phyloP scores from a whole-genome alignment of 176 grass and related monocot species.

The Carex scoparia region DNA sequence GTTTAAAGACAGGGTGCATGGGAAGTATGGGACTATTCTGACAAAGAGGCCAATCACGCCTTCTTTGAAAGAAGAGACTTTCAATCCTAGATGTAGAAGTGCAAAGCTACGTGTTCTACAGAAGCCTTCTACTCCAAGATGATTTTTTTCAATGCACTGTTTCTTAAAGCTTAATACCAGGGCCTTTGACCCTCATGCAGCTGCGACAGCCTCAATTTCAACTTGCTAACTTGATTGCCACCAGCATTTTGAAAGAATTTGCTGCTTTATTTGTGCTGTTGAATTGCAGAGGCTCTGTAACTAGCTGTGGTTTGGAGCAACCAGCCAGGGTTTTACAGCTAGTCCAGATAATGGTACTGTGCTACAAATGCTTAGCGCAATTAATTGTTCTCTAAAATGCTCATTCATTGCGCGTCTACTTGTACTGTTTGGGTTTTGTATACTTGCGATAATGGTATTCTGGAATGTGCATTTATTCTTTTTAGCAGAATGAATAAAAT shows the following conservation, averaged over 20 bases:
- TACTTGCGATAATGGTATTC: not conserved
- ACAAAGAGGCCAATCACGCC: conserved; percentile 84
- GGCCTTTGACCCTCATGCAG: not conserved
- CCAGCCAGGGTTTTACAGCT: not conserved
- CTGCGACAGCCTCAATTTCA: not conserved
- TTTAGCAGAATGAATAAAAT: not conserved
- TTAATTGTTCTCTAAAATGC: not conserved
- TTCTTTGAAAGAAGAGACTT: conserved; percentile 65
- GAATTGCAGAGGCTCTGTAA: not conserved
- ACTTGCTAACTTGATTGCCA: not conserved
- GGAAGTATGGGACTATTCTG: conserved; percentile 66
- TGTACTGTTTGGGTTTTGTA: not conserved
- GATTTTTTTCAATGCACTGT: not conserved
- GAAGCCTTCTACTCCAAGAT: conserved; percentile 30
- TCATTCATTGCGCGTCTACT: not conserved
- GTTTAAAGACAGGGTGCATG: conserved; percentile 50
- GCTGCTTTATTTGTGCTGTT: not conserved
- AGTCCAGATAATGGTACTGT: not conserved
- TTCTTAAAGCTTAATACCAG: not conserved
- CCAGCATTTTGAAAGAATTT: not conserved
- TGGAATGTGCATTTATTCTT: not conserved
- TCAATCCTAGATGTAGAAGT: conserved; percentile 89
- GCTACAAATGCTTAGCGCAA: not conserved
- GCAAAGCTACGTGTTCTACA: conserved; percentile 81
- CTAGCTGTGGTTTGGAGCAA: not conserved